Percentiles rank a stretch among this genome's conserved stretches.
Conservation (phyloP, 257 asterid species). For the Ligustrum vulgare region DNA sequence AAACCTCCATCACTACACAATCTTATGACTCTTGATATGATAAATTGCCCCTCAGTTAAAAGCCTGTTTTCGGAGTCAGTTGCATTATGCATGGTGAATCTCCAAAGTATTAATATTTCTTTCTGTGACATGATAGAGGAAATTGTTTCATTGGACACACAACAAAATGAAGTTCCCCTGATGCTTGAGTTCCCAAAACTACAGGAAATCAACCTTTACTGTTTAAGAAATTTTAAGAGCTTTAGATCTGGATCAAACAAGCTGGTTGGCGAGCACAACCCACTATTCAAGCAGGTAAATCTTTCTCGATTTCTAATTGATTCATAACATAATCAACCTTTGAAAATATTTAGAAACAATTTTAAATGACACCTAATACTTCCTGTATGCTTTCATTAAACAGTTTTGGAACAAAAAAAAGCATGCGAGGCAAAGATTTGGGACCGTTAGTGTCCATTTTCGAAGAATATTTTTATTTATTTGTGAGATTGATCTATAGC, state of each 20-base stretch:
- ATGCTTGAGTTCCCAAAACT: constrained; percentile 16
- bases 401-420: too few species aligned
- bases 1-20: constrained; percentile 14
- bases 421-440: too few species aligned
- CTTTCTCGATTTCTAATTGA: neutral
- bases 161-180: neutral
- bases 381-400: too few species aligned
- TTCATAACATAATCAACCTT: too few species aligned
- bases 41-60: neutral
- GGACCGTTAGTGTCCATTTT: too few species aligned
- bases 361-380: too few species aligned
- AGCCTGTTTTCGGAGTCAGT: neutral
- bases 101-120: neutral
- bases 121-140: constrained; percentile 5
- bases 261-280: too few species aligned
- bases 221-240: constrained; percentile 4
- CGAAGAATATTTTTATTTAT: too few species aligned
- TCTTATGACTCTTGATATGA: neutral
- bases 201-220: neutral
- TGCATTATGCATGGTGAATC: constrained; percentile 4
- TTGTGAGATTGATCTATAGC: too few species aligned
- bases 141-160: neutral
- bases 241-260: neutral
- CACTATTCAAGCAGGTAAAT: neutral
- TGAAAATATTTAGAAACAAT: too few species aligned